Evolutionary conservation across 2,329 filamentous ascomycete genomes (phyloP), one percentile per base, ranked within the genome.

Genomic region (Colletotrichum sp.): DNA sequence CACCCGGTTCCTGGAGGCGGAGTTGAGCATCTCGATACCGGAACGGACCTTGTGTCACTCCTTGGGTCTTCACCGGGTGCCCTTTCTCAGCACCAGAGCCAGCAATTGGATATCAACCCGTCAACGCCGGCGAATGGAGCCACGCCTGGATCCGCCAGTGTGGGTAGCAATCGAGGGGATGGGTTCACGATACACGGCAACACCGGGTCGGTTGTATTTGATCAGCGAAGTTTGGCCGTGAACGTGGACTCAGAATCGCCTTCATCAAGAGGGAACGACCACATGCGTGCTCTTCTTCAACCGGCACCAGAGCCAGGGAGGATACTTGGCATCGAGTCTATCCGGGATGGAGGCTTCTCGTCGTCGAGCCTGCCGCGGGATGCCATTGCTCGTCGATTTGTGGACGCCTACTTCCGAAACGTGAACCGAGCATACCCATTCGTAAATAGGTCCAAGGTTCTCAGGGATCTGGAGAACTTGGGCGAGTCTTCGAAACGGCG

Each of bases 371-470:
- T 82, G 16, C 79, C 82, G 4, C 68, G 78, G 3, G 79, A 81
- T 21, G 78, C 79, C 21, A 78, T 78, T 9, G 83, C 83, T 7
- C 81, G 81, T 13, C 80, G 80, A 21, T 86, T 86, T 28, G 83
- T 86, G 10, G 84, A 87, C 67, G 86, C 87, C 18, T 88, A 88
- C 79, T 87, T 88, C 71, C 83, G 85, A 18, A 85, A 88, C 72
- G 85, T 88, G 30, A 85, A 88, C 74, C 82, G 86, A 6, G 86
- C 85, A 4, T 88, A 88, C 72, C 86, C 87, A 10, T 88, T 88
- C 71, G 82, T 87, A 32, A 83, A 88, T 74, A 82, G 83, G 55
- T 75, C 78, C 21, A 81, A 83, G 74, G 80, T 86, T 43, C 79
- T 85, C 1, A 78, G 79, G 10, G 81, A 85, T 26, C 78, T 87